phyloP scores from a whole-genome alignment of 352 stramenopile species.

The Pythium phragmitis region DNA sequence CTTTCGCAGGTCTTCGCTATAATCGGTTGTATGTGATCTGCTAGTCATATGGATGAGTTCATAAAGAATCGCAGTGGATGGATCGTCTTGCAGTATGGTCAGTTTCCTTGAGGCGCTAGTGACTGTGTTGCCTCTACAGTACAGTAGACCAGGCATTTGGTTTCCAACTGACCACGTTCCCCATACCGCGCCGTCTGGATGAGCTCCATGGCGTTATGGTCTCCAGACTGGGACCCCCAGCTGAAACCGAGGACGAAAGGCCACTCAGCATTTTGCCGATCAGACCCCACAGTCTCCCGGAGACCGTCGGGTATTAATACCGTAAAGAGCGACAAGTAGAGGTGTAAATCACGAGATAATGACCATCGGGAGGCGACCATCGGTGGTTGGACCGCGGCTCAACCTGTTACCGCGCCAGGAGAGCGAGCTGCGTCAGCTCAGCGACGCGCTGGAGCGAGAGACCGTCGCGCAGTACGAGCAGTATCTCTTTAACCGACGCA shows the following conservation, averaged over 20 bases:
- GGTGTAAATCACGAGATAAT: not conserved
- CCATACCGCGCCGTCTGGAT: no score
- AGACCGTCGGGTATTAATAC: not conserved
- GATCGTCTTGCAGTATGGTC: not conserved
- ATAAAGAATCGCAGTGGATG: constrained; percentile 2
- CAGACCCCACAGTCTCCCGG: not conserved
- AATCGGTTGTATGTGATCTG: not conserved
- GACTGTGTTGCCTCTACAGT: no score
- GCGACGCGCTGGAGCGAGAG: constrained; percentile 19
- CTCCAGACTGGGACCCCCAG: no score
- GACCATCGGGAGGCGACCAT: not conserved
- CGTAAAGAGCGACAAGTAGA: no score
- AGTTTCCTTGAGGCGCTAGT: not conserved
- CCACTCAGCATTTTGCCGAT: no score
- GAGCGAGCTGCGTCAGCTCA: constrained; percentile 4
- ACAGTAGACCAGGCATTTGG: no score
- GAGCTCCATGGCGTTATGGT: no score
- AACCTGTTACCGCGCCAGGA: not conserved
- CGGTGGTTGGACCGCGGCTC: not conserved
- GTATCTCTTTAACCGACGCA: constrained; percentile 31
- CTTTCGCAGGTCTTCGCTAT: not conserved
- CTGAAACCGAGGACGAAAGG: no score
- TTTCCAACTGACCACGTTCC: no score
- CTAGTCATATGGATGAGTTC: not conserved
- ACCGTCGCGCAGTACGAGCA: constrained; percentile 37